phyloP scores from a whole-genome alignment of 2,329 filamentous ascomycete genomes.

The Talaromyces sp. region DNA sequence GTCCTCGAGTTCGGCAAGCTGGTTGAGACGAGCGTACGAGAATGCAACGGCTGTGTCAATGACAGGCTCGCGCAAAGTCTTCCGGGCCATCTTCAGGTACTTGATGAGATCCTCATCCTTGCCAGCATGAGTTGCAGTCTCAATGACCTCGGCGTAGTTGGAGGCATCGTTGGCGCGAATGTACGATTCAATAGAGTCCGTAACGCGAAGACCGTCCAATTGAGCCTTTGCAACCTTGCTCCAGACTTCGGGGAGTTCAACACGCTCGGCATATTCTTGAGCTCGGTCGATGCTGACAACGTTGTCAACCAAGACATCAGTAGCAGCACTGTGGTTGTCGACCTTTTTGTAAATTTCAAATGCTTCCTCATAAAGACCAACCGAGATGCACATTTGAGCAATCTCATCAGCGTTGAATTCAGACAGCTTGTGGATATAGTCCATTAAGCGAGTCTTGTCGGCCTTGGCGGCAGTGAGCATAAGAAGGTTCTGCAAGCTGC shows the following conservation, averaged over 20 bases:
- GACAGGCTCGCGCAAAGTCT: conserved; percentile 86
- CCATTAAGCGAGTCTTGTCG: conserved; percentile 89
- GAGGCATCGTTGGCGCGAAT: conserved; percentile 89
- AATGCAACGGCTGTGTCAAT: conserved; percentile 94
- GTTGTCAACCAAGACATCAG: conserved; percentile 89
- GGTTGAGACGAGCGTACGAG: conserved; percentile 84
- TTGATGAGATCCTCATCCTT: conserved; percentile 98
- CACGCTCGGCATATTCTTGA: conserved; percentile 89
- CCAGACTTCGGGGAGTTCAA: conserved; percentile 94
- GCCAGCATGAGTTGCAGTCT: conserved; percentile 87
- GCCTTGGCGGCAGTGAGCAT: conserved; percentile 96
- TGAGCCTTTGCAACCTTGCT: conserved; percentile 98
- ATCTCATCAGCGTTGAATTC: conserved; percentile 91
- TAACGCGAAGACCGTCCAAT: conserved; percentile 87
- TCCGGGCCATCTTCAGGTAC: conserved; percentile 93
- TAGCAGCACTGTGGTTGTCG: conserved; percentile 77
- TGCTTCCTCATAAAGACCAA: conserved; percentile 91
- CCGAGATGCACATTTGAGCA: conserved; percentile 84
- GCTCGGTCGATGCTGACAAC: conserved; percentile 97
- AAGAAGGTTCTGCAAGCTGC: conserved; percentile 90
- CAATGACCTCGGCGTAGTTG: conserved; percentile 94
- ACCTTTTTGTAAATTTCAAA: conserved; percentile 99
- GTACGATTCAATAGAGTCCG: conserved; percentile 92
- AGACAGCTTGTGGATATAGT: conserved; percentile 89
- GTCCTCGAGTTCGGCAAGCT: conserved; percentile 89